Conservation (phyloP, 306 rosid species). For the Trifolium fragiferum region DNA sequence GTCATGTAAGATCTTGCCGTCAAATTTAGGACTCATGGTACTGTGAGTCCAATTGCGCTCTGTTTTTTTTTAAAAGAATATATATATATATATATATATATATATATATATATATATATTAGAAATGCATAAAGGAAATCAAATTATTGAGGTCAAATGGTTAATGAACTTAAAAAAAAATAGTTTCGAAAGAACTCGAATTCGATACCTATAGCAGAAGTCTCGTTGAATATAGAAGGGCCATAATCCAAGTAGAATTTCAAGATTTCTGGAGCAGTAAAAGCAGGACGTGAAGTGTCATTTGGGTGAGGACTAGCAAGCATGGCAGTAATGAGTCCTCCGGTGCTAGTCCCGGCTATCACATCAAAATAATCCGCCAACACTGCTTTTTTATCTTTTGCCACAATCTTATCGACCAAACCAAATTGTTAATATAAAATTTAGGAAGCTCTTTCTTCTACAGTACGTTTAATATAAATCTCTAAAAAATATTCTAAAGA, state of each 20-base stretch:
- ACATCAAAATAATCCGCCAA: constrained; percentile 47
- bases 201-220: background rate
- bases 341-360: constrained; percentile 39
- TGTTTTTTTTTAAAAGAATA: too few species aligned
- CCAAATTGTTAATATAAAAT: background rate
- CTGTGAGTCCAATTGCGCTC: too few species aligned
- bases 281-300: constrained; percentile 21
- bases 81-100: too few species aligned
- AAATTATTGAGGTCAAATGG: too few species aligned
- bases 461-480: too few species aligned
- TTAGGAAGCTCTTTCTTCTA: too few species aligned
- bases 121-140: too few species aligned
- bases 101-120: too few species aligned
- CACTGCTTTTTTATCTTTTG: constrained; percentile 18
- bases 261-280: background rate
- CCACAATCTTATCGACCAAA: background rate
- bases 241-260: background rate
- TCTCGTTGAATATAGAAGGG: constrained; percentile 19
- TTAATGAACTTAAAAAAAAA: too few species aligned
- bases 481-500: too few species aligned
- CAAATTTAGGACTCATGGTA: constrained; percentile 34
- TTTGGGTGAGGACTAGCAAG: constrained; percentile 14
- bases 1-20: constrained; percentile 30
- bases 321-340: constrained; percentile 39
- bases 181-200: too few species aligned